Conservation (phyloP, 306 rosid genomes). For the Notholithocarpus densiflorus region DNA sequence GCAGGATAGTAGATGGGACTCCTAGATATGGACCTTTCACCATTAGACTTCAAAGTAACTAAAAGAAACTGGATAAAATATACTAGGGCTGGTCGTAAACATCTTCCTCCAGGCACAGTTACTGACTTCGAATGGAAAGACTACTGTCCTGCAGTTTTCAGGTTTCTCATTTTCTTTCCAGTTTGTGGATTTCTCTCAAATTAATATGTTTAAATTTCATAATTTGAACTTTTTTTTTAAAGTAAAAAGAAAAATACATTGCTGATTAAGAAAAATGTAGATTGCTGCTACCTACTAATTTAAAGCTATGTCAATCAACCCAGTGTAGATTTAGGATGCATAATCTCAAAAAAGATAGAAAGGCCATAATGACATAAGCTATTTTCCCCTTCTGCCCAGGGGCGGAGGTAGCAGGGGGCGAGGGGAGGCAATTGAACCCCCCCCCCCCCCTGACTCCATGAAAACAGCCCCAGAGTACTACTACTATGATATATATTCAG, state of each 20-base stretch:
- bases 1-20: slow-evolving; percentile 32
- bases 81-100: neutral
- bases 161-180: slow-evolving; percentile 16
- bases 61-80: slow-evolving; percentile 19
- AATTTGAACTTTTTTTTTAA: no score
- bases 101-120: neutral
- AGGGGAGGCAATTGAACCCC: no score
- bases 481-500: no score
- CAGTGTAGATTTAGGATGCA: no score
- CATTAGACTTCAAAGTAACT: slow-evolving; percentile 27
- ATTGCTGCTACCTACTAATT: no score
- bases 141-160: slow-evolving; percentile 38
- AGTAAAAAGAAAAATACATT: neutral
- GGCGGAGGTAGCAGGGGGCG: no score
- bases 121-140: slow-evolving; percentile 41
- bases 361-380: no score
- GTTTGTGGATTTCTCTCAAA: neutral
- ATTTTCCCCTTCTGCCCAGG: no score
- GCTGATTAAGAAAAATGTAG: neutral
- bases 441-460: no score
- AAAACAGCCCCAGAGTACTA: no score
- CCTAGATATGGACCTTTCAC: slow-evolving; percentile 25
- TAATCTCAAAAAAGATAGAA: no score
- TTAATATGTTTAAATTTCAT: neutral
- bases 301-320: no score